Percentiles rank a stretch among this genome's conserved stretches.
These are phyloP conservation scores for Diaporthe longicolla DNA, from an alignment of 2,329 filamentous ascomycete genomes.

Conservation along the genomic window DNA sequence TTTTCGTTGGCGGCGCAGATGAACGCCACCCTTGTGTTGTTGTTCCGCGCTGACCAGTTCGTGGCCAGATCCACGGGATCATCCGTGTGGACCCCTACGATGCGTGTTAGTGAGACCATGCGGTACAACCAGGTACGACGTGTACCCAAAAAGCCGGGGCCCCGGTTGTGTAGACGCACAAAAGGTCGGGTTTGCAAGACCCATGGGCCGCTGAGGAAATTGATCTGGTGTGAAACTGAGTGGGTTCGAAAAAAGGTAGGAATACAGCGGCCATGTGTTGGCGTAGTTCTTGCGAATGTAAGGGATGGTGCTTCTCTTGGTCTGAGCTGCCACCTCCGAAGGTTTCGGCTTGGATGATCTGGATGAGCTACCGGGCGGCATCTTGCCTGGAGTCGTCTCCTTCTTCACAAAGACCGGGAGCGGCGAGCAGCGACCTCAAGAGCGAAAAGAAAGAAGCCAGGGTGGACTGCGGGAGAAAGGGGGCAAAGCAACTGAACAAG, in stretches of 20 bases:
- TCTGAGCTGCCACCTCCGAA: conserved; percentile 79
- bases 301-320: conserved; percentile 79
- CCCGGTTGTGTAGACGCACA: conserved; percentile 48
- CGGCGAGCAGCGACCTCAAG: neutral
- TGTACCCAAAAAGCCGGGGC: conserved; percentile 10
- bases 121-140: conserved; percentile 43
- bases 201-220: conserved; percentile 53
- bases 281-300: conserved; percentile 71
- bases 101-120: conserved; percentile 37
- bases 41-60: conserved; percentile 62
- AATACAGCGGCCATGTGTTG: conserved; percentile 69
- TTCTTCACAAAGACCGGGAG: neutral
- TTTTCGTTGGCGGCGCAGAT: conserved; percentile 84
- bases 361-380: conserved; percentile 59
- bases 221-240: conserved; percentile 58
- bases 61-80: conserved; percentile 74
- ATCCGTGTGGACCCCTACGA: conserved; percentile 63
- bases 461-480: neutral
- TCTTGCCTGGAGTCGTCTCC: conserved; percentile 50
- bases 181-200: conserved; percentile 61
- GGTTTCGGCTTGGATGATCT: conserved; percentile 71
- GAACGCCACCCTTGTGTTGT: conserved; percentile 69
- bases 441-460: neutral
- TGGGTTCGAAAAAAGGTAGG: conserved; percentile 69
- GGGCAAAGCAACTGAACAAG: neutral